Evolutionary conservation across 352 stramenopile genomes (phyloP), one percentile per base, ranked within the genome.

Genomic region (Phytophthora sp.): DNA sequence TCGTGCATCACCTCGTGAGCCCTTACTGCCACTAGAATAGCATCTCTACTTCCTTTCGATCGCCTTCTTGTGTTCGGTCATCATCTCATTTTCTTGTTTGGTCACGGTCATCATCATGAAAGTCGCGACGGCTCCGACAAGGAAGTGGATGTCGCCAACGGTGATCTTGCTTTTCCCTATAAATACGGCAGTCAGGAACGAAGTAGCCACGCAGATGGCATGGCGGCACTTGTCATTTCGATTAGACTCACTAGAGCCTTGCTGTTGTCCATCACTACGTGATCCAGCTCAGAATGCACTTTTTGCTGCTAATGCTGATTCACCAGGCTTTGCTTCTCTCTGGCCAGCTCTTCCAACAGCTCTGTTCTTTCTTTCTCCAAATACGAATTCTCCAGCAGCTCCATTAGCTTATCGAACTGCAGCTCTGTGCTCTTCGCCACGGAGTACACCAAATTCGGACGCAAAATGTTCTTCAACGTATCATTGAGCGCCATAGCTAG

Each of bases 31-130:
- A n/a, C n/a, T n/a, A n/a, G n/a, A n/a, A 41, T 41, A 41, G 2
- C 9, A 13, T 41, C 35, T 21, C 35, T 20, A 41, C 35, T 20
- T 16, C 35, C 35, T 41, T 39, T 39, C 33, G 33, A 39, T 41
- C 35, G 4, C 15, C n/a, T n/a, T n/a, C n/a, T n/a, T n/a, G n/a
- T n/a, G n/a, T n/a, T n/a, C n/a, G n/a, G 26, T 18, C 18, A 18
- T 39, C 36, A 33, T 57, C 35, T 47, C 31, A 33, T 15, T 57
- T 39, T 45, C 20, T 12, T 21, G 35, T 20, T 41, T 12, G 35
- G 8, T 41, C 7, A 21, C 15, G 35, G 20, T 38, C 54, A 66
- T 26, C 71, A 67, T 53, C 35, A 41, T 54, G 46, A 41, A 29
- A 42, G 27, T 41, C 29, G 27, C 29, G 27, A 12, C 42, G 20